phyloP scores from a whole-genome alignment of 805 yeast species.

The Metschnikowia koreensis region DNA sequence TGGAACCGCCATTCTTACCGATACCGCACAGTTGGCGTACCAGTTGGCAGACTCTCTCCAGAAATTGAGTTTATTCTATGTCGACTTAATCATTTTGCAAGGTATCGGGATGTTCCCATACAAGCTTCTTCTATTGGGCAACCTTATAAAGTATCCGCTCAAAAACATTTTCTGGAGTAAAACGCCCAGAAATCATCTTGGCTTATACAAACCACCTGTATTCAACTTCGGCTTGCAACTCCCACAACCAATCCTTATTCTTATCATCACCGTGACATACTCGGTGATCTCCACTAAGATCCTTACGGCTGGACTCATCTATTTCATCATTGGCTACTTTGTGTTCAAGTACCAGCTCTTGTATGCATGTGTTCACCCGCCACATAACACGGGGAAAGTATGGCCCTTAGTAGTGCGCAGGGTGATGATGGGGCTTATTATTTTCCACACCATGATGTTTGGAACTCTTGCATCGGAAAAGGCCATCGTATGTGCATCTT shows the following conservation, averaged over 20 bases:
- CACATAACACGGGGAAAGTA: constrained; percentile 94
- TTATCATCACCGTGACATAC: constrained; percentile 81
- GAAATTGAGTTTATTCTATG: constrained; percentile 82
- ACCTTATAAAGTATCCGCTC: constrained; percentile 66
- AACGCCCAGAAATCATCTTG: constrained; percentile 79
- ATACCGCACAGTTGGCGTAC: constrained; percentile 84
- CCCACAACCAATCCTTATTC: constrained; percentile 86
- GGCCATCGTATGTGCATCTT: constrained; percentile 72
- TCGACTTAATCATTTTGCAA: constrained; percentile 76
- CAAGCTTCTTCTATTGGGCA: constrained; percentile 77
- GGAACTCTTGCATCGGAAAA: constrained; percentile 82
- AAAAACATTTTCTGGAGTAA: constrained; percentile 57
- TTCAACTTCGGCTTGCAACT: constrained; percentile 88
- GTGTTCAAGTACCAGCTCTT: constrained; percentile 89
- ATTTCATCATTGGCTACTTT: constrained; percentile 80
- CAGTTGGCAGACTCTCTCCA: constrained; percentile 80
- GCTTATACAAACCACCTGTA: constrained; percentile 80
- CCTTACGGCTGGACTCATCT: constrained; percentile 76
- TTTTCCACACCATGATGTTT: constrained; percentile 90
- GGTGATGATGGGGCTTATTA: constrained; percentile 71
- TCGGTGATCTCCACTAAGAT: constrained; percentile 89
- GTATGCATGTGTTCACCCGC: constrained; percentile 90
- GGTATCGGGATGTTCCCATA: constrained; percentile 91
- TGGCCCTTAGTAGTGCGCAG: constrained; percentile 91
- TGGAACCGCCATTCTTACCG: constrained; percentile 87